Evolutionary conservation across 768 basidiomycete species (phyloP).

Genomic region (Boletus rubroflammeus): DNA sequence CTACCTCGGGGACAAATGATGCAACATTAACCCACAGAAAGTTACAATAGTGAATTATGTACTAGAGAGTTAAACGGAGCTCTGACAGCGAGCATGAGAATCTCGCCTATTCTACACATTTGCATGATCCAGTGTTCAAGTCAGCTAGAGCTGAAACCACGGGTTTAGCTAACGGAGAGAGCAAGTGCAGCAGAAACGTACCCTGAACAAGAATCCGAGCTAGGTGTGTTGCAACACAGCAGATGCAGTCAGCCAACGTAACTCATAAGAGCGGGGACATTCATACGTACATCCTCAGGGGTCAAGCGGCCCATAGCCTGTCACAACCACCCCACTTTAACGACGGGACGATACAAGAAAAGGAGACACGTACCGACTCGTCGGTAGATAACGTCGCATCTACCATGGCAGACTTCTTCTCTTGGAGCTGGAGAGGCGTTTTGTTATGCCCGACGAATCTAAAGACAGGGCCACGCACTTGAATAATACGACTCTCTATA

Average conservation of each 20-base stretch:
- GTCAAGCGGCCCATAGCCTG: slow-evolving; percentile 93
- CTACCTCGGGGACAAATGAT: background rate
- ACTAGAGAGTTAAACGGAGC: background rate
- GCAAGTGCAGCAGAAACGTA: slow-evolving; percentile 21
- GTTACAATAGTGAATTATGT: background rate
- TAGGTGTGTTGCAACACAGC: slow-evolving; percentile 13
- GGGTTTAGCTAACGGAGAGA: background rate
- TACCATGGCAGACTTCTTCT: slow-evolving; percentile 96
- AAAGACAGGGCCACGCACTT: slow-evolving; percentile 41
- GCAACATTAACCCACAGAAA: background rate
- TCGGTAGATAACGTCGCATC: slow-evolving; percentile 82
- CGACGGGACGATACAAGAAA: slow-evolving; percentile 4
- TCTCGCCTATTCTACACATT: background rate
- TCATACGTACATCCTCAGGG: slow-evolving; percentile 63
- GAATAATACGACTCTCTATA: slow-evolving; percentile 93
- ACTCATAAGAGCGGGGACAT: background rate
- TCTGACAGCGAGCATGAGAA: background rate
- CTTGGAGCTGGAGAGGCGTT: slow-evolving; percentile 61
- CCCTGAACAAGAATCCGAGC: slow-evolving; percentile 47
- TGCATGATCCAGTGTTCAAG: background rate
- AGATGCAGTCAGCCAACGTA: slow-evolving; percentile 6
- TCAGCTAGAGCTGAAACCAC: slow-evolving; percentile 17
- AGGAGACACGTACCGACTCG: slow-evolving; percentile 54
- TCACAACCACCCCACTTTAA: slow-evolving; percentile 2
- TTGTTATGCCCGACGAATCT: background rate